Base-by-base conservation (phyloP, 2,329 filamentous ascomycete species). In the Aspergillus melleus region DNA sequence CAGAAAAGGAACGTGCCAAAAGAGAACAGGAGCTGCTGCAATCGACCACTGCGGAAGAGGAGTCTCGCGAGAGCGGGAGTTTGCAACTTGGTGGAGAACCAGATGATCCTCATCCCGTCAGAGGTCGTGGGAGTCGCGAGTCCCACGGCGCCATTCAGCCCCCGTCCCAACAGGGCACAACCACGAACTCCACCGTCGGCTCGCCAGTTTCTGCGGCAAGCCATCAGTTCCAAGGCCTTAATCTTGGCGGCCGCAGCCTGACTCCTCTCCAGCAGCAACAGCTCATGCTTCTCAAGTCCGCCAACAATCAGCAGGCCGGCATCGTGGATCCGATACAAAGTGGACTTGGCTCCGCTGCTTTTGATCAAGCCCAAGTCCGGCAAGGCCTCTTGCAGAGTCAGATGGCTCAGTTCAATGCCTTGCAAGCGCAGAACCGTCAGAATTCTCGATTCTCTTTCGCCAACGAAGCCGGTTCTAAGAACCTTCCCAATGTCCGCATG, bases 71-170 rank as follows among this genome's bases (percentile, higher is more conserved):
- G 75, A 90, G 90, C 66, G 91, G 90, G 14, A 98, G 94, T 72
- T 82, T 95, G 59, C 93, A 96, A 60, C 83, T 98, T 19, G 94
- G 94, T 59, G 94, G 94, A 49, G 94, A 98, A 73, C 94, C 94
- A 0, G 94, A 98, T 72, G 92, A 96, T 66, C 83, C 85, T 62
- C 88, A 91, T 22, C 77, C 72, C 5, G 68, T 73, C 0, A 70
- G 76, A 55, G 72, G 70, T 59, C 63, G 81, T 19, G 84, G 86
- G 53, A 76, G 76, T 44, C 79, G 83, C 66, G 84, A 87, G 61
- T 84, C 87, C 53, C 86, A 87, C 60, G 81, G 84, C 60, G 86
- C 86, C 12, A 87, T 91, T 8, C 91, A 92, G 68, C 88, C 90
- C 2, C 91, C 92, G 10, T 90, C 91, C 36, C 90, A 93, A 69